These are phyloP conservation scores for Streptanthus diversifolius DNA, from an alignment of 345 rosid species.

Conservation along the genomic window DNA sequence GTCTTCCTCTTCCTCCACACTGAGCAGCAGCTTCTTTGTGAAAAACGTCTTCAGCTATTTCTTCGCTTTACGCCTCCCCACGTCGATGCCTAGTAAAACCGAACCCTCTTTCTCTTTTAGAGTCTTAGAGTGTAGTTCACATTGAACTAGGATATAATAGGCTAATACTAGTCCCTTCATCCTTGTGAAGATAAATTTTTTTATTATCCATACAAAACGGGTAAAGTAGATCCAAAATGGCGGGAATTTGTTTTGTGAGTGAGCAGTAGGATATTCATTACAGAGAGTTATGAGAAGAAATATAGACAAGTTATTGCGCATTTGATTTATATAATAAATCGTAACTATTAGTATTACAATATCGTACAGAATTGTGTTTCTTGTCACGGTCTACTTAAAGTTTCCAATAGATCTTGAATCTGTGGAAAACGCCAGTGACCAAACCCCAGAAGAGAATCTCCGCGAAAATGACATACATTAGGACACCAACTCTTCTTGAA, in stretches of 20 bases:
- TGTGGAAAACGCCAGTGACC: constrained; percentile 53
- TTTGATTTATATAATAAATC: neutral
- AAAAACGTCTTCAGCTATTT: neutral
- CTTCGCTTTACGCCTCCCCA: neutral
- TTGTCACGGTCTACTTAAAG: constrained; percentile 35
- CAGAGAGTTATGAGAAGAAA: neutral
- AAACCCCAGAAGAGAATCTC: constrained; percentile 78
- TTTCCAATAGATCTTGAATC: constrained; percentile 65
- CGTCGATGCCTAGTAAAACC: neutral
- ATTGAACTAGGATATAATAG: no score
- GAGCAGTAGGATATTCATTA: no score
- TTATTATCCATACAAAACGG: no score
- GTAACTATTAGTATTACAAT: constrained; percentile 3
- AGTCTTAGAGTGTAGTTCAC: neutral
- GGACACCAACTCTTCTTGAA: constrained; percentile 55
- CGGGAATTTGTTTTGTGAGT: no score
- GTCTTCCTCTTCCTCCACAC: constrained; percentile 19
- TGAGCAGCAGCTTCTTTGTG: neutral
- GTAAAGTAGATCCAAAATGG: no score
- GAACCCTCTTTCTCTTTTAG: neutral
- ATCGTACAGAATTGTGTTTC: neutral
- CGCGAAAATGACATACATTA: constrained; percentile 66
- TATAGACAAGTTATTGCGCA: neutral
- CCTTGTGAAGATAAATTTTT: no score
- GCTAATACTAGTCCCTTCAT: no score